Base-by-base conservation (phyloP, 768 basidiomycete genomes). In the Hebeloma cylindrosporum region DNA sequence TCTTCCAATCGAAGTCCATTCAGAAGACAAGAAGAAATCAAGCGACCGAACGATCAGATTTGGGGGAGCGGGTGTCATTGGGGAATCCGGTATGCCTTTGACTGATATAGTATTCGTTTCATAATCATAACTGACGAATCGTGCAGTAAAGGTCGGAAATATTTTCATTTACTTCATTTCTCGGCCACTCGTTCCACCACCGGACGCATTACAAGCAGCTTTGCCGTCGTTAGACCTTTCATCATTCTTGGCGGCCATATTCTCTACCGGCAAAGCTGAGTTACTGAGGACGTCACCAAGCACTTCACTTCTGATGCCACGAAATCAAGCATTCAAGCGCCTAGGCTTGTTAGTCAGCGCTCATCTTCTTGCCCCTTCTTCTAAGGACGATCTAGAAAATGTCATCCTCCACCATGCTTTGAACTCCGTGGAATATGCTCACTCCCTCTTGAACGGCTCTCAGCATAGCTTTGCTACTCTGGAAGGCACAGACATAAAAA, bases 351-450 rank as follows among this genome's bases (percentile, higher is more conserved):
- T 99, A 32, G 85, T 91, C 50, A 93, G 89, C 67, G 78, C 77
- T 11, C 92, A 97, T 63, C 79, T 99, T 8, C 79, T 97, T 10
- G 72, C 87, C 0, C 70, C 89, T 2, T 77, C 86, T 22, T 83
- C 88, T 4, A 90, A 85, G 59, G 64, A 76, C 43, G 93, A 97
- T 60, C 68, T 98, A 34, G 82, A 85, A 56, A 80, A 77, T 22
- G 85, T 98, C 28, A 76, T 99, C 40, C 71, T 82, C n/a, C 94
- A 97, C 58, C 96, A 98, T 60, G 80, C 83, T 7, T 66, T 98
- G 20, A 72, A 81, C 47, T 77, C 78, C 18, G 75, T 97, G 14
- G 73, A 88, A 53, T 99, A 98, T 56, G 64, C 83, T 0, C 67
- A 73, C 16, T 73, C 72, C 6, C 60, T 92, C 22, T 66, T 69